Evolutionary conservation across 768 basidiomycete species (phyloP).

Genomic region (Galerina marginata): DNA sequence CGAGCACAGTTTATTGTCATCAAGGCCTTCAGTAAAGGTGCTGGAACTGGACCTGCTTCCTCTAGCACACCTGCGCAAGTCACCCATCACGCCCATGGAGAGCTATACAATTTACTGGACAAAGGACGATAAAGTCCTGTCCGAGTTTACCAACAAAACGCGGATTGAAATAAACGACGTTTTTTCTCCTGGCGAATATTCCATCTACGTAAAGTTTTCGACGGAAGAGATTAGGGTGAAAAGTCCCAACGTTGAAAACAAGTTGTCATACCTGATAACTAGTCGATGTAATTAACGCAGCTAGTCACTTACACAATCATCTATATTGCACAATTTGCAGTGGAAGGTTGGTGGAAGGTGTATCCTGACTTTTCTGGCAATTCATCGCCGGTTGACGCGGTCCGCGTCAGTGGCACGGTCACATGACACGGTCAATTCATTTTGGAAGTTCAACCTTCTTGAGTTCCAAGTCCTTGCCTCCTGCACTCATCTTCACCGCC

Average conservation of each 20-base stretch:
- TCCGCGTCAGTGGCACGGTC: conserved; percentile 7
- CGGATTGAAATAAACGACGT: conserved; percentile 43
- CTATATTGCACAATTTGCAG: neutral
- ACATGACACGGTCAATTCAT: neutral
- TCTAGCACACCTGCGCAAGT: conserved; percentile 59
- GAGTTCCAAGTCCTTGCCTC: neutral
- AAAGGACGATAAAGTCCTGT: conserved; percentile 50
- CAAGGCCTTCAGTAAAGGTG: conserved; percentile 28
- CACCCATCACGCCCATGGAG: conserved; percentile 27
- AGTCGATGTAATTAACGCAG: too few species aligned
- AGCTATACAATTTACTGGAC: conserved; percentile 64
- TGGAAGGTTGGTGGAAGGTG: too few species aligned
- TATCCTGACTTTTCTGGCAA: too few species aligned
- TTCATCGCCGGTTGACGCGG: neutral
- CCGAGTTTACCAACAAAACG: conserved; percentile 56
- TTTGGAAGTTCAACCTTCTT: conserved; percentile 2
- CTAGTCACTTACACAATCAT: too few species aligned
- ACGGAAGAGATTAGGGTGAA: conserved; percentile 59
- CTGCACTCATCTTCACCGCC: neutral
- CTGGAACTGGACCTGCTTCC: conserved; percentile 61
- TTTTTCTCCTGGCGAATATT: conserved; percentile 46
- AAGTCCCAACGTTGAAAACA: conserved; percentile 2
- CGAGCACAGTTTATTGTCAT: conserved; percentile 16
- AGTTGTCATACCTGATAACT: too few species aligned
- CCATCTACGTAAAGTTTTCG: conserved; percentile 51